These are phyloP conservation scores for Rhodomyrtus psidioides DNA, from an alignment of 441 rosid species.

Conservation along the genomic window DNA sequence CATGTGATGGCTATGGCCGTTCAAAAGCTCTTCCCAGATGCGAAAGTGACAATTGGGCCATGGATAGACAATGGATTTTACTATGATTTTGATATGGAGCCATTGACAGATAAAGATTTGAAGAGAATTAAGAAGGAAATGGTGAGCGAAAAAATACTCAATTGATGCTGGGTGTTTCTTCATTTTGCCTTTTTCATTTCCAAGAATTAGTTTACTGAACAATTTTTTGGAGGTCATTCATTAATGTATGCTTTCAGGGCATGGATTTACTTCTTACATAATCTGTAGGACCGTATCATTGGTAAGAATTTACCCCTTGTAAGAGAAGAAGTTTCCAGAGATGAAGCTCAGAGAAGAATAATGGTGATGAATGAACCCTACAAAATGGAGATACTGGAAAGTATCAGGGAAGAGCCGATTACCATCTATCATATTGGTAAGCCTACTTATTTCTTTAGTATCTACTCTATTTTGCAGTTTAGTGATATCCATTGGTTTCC, in stretches of 20 bases:
- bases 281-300: slow-evolving; percentile 85
- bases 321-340: slow-evolving; percentile 81
- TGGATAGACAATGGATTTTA: slow-evolving; percentile 97
- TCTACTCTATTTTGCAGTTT: background rate
- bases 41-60: slow-evolving; percentile 93
- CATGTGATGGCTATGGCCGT: slow-evolving; percentile 99
- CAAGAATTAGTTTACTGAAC: background rate
- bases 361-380: slow-evolving; percentile 74
- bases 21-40: slow-evolving; percentile 78
- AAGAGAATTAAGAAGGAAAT: slow-evolving; percentile 93
- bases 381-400: slow-evolving; percentile 86
- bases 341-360: slow-evolving; percentile 76
- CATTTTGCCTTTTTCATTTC: background rate
- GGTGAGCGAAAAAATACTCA: slow-evolving; percentile 42
- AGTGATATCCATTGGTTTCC: background rate
- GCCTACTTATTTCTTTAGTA: background rate
- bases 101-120: slow-evolving; percentile 79
- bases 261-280: slow-evolving; percentile 32
- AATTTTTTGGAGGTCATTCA: slow-evolving; percentile 12
- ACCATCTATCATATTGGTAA: slow-evolving; percentile 86
- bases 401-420: slow-evolving; percentile 75
- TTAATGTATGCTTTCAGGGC: slow-evolving; percentile 35
- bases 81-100: slow-evolving; percentile 88
- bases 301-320: slow-evolving; percentile 72
- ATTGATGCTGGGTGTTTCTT: background rate